Evolutionary conservation across 2,329 filamentous ascomycete genomes (phyloP).

Genomic region (Xylaria sp.): DNA sequence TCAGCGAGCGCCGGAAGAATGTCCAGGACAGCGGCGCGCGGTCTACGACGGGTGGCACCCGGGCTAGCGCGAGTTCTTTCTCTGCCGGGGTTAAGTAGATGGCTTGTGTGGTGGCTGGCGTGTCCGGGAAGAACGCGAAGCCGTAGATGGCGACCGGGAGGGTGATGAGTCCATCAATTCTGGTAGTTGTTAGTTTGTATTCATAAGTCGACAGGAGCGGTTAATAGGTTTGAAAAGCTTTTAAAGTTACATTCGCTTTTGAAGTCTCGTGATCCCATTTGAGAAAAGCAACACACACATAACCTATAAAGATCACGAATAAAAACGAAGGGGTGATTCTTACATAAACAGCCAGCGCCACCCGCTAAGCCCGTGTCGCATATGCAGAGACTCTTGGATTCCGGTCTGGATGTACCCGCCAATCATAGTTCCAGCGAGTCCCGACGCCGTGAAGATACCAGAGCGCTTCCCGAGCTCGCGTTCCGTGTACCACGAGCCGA

Average conservation of each 20-base stretch:
- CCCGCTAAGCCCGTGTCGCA: slow-evolving; percentile 59
- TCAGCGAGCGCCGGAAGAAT: slow-evolving; percentile 66
- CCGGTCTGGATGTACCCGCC: slow-evolving; percentile 70
- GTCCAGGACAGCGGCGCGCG: slow-evolving; percentile 57
- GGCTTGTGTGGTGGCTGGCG: slow-evolving; percentile 60
- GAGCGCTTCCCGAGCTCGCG: slow-evolving; percentile 70
- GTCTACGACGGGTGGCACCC: slow-evolving; percentile 54
- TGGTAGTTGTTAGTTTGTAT: neutral
- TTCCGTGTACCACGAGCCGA: slow-evolving; percentile 70
- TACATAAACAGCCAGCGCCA: slow-evolving; percentile 65
- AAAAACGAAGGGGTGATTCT: slow-evolving; percentile 19
- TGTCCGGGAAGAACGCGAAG: slow-evolving; percentile 64
- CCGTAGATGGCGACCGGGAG: slow-evolving; percentile 66
- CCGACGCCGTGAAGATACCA: slow-evolving; percentile 69
- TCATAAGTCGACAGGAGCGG: neutral
- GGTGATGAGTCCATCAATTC: slow-evolving; percentile 64
- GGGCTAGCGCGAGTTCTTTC: slow-evolving; percentile 51
- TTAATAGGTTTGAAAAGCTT: neutral
- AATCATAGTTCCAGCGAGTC: slow-evolving; percentile 69
- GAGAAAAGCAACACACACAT: neutral
- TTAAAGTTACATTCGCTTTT: too few relatives aligned
- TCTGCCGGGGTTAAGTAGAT: slow-evolving; percentile 57
- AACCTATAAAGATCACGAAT: neutral
- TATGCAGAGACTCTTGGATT: slow-evolving; percentile 57
- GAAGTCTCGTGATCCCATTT: neutral